A percentile compares a stretch with the other conserved stretches of the same genome.
Evolutionary conservation across 768 basidiomycete genomes (phyloP).

Genomic region (Pulveroboletus frians): DNA sequence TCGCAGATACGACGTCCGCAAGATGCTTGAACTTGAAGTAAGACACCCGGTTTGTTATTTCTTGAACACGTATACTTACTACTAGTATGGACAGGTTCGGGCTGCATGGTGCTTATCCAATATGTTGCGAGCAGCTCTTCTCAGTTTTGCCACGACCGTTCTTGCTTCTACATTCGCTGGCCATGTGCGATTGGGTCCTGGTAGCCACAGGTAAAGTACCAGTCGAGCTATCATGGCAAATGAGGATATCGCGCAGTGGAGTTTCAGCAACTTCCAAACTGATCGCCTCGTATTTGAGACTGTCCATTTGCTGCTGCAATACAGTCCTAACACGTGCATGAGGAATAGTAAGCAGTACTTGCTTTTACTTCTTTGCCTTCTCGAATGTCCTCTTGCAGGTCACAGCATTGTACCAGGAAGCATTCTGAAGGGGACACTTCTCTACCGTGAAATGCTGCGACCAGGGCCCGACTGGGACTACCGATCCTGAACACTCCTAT

Average conservation of each 20-base stretch:
- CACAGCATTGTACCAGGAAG: constrained; percentile 28
- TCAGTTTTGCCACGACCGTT: neutral
- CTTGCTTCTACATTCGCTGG: neutral
- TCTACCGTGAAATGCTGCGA: constrained; percentile 34
- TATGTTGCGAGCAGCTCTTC: constrained; percentile 1
- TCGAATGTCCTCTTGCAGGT: constrained; percentile 14
- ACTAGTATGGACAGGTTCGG: too few species aligned
- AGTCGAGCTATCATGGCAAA: too few species aligned
- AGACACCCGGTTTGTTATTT: too few species aligned
- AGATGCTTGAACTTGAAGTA: too few species aligned
- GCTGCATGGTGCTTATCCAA: too few species aligned
- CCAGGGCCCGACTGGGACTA: constrained; percentile 30
- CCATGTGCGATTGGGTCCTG: constrained; percentile 10
- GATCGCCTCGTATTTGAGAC: constrained; percentile 22
- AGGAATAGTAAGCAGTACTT: constrained; percentile 33
- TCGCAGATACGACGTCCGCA: too few species aligned
- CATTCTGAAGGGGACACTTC: constrained; percentile 33
- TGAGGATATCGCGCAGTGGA: constrained; percentile 15
- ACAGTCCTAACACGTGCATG: constrained; percentile 44
- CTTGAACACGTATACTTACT: too few species aligned
- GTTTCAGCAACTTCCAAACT: constrained; percentile 25
- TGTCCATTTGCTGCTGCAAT: constrained; percentile 32
- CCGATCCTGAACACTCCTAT: constrained; percentile 35
- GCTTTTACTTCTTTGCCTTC: constrained; percentile 10
- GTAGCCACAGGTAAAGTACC: neutral